Conservation (phyloP, 164 flowering plant species). For the Kalanchoe fedtschenkoi region DNA sequence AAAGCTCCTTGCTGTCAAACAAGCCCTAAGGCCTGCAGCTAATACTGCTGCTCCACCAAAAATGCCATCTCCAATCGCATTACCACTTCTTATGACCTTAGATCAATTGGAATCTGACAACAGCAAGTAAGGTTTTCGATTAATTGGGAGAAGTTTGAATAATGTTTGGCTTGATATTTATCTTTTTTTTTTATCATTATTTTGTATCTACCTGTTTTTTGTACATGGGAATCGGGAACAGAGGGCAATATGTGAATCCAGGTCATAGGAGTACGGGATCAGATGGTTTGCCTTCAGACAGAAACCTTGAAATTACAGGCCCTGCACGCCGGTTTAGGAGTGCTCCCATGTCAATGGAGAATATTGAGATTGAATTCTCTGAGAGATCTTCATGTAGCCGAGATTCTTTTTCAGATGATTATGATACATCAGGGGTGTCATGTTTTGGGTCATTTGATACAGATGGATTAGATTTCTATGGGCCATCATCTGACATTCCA, state of each 20-base stretch:
- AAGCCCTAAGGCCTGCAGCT: background rate
- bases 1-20: constrained; percentile 5
- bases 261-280: background rate
- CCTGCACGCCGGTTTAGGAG: background rate
- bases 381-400: background rate
- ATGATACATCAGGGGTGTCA: background rate
- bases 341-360: constrained; percentile 5
- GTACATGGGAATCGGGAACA: background rate
- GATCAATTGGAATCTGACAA: background rate
- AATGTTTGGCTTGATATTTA: background rate
- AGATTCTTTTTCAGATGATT: background rate
- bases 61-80: background rate
- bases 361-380: background rate
- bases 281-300: background rate
- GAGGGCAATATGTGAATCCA: background rate
- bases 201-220: background rate
- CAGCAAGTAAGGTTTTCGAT: background rate
- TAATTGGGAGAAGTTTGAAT: background rate
- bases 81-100: background rate
- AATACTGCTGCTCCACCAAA: constrained; percentile 4
- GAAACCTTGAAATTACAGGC: background rate
- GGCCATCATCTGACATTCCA: background rate
- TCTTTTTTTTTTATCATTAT: background rate
- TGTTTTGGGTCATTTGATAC: background rate
- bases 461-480: background rate